These are phyloP conservation scores for Pyrenochaeta sp. DNA, from an alignment of 2,329 filamentous ascomycete species.

Conservation along the genomic window DNA sequence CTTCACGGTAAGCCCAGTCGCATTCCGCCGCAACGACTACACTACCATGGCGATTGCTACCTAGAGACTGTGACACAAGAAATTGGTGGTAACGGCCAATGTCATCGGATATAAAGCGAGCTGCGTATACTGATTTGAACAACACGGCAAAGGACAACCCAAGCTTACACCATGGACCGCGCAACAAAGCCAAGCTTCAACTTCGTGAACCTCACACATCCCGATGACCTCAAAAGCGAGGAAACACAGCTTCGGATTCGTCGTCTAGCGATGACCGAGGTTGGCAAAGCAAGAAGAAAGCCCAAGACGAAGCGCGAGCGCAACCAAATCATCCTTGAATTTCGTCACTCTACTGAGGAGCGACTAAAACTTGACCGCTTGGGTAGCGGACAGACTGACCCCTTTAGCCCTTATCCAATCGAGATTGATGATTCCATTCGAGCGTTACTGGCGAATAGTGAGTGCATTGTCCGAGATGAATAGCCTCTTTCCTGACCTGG, in stretches of 20 bases:
- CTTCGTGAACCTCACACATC: slow-evolving; percentile 43
- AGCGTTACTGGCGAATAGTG: slow-evolving; percentile 35
- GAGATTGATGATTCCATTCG: slow-evolving; percentile 32
- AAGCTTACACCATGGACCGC: slow-evolving; percentile 27
- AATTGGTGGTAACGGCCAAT: neutral
- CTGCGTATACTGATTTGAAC: neutral
- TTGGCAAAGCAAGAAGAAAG: slow-evolving; percentile 37
- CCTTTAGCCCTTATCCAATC: slow-evolving; percentile 36
- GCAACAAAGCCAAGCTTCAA: slow-evolving; percentile 37
- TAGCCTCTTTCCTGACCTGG: slow-evolving; percentile 15
- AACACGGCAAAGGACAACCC: neutral
- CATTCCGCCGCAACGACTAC: slow-evolving; percentile 7
- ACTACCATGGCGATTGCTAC: slow-evolving; percentile 3
- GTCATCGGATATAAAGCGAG: slow-evolving; percentile 5
- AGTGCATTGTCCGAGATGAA: slow-evolving; percentile 5
- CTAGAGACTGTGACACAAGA: slow-evolving; percentile 14
- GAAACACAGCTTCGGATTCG: slow-evolving; percentile 42
- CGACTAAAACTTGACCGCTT: slow-evolving; percentile 25
- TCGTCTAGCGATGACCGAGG: slow-evolving; percentile 44
- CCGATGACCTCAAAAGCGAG: slow-evolving; percentile 42
- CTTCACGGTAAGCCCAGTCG: slow-evolving; percentile 8
- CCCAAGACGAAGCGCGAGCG: slow-evolving; percentile 35
- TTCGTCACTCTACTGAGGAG: slow-evolving; percentile 20
- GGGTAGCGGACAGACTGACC: slow-evolving; percentile 32
- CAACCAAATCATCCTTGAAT: slow-evolving; percentile 39